These are phyloP conservation scores for Colletotrichum spaethianum DNA, from an alignment of 2,329 filamentous ascomycete genomes.

Conservation along the genomic window DNA sequence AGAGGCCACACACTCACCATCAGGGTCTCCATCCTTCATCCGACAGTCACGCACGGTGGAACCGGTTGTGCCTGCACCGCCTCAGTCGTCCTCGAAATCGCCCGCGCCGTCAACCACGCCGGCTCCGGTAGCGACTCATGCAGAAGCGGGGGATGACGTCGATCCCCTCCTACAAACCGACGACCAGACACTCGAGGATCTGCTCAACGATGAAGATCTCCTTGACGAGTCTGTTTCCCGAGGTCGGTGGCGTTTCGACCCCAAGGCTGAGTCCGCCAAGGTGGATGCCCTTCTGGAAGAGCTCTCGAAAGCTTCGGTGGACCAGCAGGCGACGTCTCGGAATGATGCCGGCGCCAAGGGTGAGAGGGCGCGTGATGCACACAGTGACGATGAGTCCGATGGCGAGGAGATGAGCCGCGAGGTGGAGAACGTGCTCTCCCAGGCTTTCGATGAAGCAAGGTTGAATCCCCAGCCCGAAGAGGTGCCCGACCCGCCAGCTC, in stretches of 20 bases:
- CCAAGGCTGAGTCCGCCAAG: conserved; percentile 48
- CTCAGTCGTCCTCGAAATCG: conserved; percentile 18
- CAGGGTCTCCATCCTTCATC: neutral
- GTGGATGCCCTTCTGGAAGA: conserved; percentile 56
- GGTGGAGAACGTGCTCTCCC: conserved; percentile 60
- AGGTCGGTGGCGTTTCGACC: conserved; percentile 46
- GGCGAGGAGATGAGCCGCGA: conserved; percentile 63
- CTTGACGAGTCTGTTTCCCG: conserved; percentile 48
- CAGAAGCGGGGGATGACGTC: conserved; percentile 47
- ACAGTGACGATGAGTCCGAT: conserved; percentile 62
- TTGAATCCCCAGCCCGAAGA: conserved; percentile 45
- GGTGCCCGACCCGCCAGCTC: conserved; percentile 7
- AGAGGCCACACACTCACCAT: conserved; percentile 10
- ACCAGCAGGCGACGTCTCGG: neutral
- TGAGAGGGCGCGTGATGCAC: conserved; percentile 32
- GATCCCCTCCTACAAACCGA: conserved; percentile 62
- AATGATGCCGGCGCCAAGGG: neutral
- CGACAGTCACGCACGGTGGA: neutral
- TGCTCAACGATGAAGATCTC: conserved; percentile 60
- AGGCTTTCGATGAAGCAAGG: conserved; percentile 62
- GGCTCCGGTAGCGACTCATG: neutral
- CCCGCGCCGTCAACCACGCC: neutral
- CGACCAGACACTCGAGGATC: conserved; percentile 67
- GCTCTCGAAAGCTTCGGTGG: conserved; percentile 45
- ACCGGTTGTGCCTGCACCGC: conserved; percentile 2